A percentile compares a stretch with the other conserved stretches of the same genome.
phyloP scores from a whole-genome alignment of 2,329 filamentous ascomycete species.

The Raffaelea albimanens region DNA sequence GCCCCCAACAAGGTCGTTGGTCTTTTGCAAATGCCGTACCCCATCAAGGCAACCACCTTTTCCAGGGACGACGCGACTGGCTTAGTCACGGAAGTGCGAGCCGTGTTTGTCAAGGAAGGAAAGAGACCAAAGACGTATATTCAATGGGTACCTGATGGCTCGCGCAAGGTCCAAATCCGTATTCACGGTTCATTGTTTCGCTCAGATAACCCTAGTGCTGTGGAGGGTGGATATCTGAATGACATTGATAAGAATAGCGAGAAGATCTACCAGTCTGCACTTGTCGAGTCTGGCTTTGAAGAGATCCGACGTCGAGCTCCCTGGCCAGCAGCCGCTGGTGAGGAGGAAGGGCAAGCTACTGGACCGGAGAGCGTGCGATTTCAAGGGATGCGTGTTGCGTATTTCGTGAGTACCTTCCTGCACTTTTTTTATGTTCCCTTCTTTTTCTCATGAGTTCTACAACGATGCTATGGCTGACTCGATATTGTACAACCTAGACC shows the following conservation, averaged over 20 bases:
- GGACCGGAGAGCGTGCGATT: constrained; percentile 74
- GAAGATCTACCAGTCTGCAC: constrained; percentile 64
- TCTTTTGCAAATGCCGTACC: constrained; percentile 59
- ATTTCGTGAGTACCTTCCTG: constrained; percentile 48
- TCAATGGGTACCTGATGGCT: constrained; percentile 75
- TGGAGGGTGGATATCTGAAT: constrained; percentile 70
- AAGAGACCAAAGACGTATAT: constrained; percentile 75
- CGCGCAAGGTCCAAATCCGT: constrained; percentile 63
- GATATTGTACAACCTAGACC: constrained; percentile 13
- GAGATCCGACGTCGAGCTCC: constrained; percentile 65
- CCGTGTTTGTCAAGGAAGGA: constrained; percentile 60
- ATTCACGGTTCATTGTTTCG: constrained; percentile 80
- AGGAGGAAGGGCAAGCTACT: constrained; percentile 49
- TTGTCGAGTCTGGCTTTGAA: constrained; percentile 76
- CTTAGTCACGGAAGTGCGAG: constrained; percentile 48
- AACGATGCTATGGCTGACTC: too few species aligned
- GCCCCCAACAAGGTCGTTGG: constrained; percentile 64
- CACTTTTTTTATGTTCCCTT: too few species aligned
- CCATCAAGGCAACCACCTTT: constrained; percentile 60
- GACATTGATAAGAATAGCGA: constrained; percentile 82
- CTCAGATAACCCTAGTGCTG: constrained; percentile 69
- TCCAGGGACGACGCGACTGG: constrained; percentile 50
- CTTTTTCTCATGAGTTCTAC: too few species aligned
- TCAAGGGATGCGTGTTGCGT: constrained; percentile 83
- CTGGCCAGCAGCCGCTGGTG: constrained; percentile 72